Evolutionary conservation across 768 basidiomycete genomes (phyloP).

Genomic region (Suillus decipiens): DNA sequence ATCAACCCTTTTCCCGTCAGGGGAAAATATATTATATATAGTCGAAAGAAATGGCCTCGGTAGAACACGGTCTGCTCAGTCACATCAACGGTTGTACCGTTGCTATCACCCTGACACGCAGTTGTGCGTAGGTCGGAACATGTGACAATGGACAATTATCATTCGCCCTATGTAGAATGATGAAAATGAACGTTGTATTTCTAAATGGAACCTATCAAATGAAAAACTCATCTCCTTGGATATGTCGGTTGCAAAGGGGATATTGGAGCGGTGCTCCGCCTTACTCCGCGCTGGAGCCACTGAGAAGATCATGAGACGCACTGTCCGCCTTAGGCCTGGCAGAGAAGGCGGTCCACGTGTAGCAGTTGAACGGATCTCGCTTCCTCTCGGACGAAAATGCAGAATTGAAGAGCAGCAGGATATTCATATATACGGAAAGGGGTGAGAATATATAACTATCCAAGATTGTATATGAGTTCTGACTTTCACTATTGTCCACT

Average conservation of each 20-base stretch:
- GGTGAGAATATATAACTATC: slow-evolving; percentile 33
- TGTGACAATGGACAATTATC: slow-evolving; percentile 57
- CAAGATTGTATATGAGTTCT: slow-evolving; percentile 18
- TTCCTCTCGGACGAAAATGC: slow-evolving; percentile 32
- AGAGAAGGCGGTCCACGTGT: slow-evolving; percentile 58
- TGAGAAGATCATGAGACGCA: slow-evolving; percentile 46
- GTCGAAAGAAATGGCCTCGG: slow-evolving; percentile 65
- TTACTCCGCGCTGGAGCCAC: slow-evolving; percentile 35
- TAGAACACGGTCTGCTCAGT: slow-evolving; percentile 22
- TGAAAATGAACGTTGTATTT: slow-evolving; percentile 45
- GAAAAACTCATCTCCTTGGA: slow-evolving; percentile 41
- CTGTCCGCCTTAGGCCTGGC: slow-evolving; percentile 59
- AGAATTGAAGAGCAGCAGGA: slow-evolving; percentile 25
- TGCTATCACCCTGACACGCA: neutral
- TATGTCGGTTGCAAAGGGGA: slow-evolving; percentile 41
- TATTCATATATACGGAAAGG: slow-evolving; percentile 63
- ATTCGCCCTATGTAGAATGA: slow-evolving; percentile 46
- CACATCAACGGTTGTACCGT: neutral
- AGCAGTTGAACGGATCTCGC: slow-evolving; percentile 44
- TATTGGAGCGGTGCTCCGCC: slow-evolving; percentile 44
- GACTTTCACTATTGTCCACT: slow-evolving; percentile 4
- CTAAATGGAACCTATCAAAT: slow-evolving; percentile 58
- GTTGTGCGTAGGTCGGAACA: slow-evolving; percentile 17
- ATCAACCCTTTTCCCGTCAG: slow-evolving; percentile 69
- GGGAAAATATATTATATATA: slow-evolving; percentile 82